Evolutionary conservation across 495 filamentous ascomycete species (phyloP), one percentile per base, ranked within the genome.

Genomic region (Trichocladium uniseriatum): DNA sequence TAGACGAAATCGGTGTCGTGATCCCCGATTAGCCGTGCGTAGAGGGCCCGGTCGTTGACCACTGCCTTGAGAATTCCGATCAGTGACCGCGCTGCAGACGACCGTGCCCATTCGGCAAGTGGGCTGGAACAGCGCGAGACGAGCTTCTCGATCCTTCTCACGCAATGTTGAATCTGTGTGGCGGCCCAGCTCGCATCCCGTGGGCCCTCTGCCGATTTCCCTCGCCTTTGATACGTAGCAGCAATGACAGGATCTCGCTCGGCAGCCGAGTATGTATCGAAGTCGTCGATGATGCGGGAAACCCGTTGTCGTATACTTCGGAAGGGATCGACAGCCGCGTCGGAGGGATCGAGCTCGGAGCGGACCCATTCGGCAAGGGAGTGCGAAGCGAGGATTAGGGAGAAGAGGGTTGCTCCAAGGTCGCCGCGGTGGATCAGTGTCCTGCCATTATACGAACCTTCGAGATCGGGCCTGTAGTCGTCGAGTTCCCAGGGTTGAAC

Each of bases 391-490:
- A 75, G 59, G 15, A 75, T 55, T 46, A 75, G 67, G 50, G 69
- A 71, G 55, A 72, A 68, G 28, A 75, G 48, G n/a, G 70, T 73
- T 37, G 62, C 60, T 40, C 69, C 70, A 6, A 72, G 58, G 27
- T 75, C 72, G 31, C 71, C 68, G 37, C 64, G 64, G 43, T 48
- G 55, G 22, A 66, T 59, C 13, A 55, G 53, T 32, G 32, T 37
- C n/a, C 39, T 52, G 32, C 55, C 52, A 50, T 52, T 42, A 43
- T 64, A 65, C 3, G 50, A 46, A 6, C 15, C 31, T 13, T 55
- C 51, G 38, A 75, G 61, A 24, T 73, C 70, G 13, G 54, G 66
- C 0, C 69, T 56, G 49, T 69, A 73, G 8, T 45, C 45, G 21
- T 70, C 67, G 14, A 63, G 49, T 16, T 68, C 60, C 0, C 36